These are phyloP conservation scores for Neurospora pannonica DNA, from an alignment of 495 filamentous ascomycete genomes.

Conservation along the genomic window DNA sequence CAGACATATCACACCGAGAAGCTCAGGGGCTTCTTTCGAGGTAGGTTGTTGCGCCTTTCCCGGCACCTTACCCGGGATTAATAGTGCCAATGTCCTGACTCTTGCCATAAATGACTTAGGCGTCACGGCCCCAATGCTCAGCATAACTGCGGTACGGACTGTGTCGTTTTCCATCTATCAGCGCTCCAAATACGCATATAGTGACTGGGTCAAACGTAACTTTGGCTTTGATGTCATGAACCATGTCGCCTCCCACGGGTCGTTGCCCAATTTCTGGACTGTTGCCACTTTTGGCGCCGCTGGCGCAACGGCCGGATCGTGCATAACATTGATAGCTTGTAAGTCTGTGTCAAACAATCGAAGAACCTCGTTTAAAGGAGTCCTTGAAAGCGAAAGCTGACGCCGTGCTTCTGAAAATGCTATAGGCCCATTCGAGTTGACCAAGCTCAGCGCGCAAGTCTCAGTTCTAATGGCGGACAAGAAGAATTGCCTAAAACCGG, in stretches of 20 bases:
- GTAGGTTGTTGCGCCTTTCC: slow-evolving; percentile 29
- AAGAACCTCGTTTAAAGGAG: background rate
- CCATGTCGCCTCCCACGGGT: slow-evolving; percentile 60
- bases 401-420: background rate
- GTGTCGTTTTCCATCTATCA: slow-evolving; percentile 93
- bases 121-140: slow-evolving; percentile 69
- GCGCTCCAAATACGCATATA: slow-evolving; percentile 66
- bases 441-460: slow-evolving; percentile 82
- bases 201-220: slow-evolving; percentile 51
- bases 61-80: background rate
- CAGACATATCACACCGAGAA: slow-evolving; percentile 67
- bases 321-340: slow-evolving; percentile 82
- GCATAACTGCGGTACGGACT: slow-evolving; percentile 82
- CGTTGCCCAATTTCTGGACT: slow-evolving; percentile 57
- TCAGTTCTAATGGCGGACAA: slow-evolving; percentile 74
- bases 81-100: background rate
- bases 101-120: slow-evolving; percentile 34
- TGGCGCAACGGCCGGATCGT: slow-evolving; percentile 68
- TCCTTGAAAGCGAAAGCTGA: background rate
- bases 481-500: slow-evolving; percentile 39
- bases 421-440: slow-evolving; percentile 83
- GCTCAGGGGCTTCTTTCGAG: slow-evolving; percentile 67
- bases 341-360: slow-evolving; percentile 24
- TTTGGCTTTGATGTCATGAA: slow-evolving; percentile 62
- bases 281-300: slow-evolving; percentile 67